Evolutionary conservation across 805 yeast species (phyloP).

Genomic region (Scheffersomyces ergatensis): DNA sequence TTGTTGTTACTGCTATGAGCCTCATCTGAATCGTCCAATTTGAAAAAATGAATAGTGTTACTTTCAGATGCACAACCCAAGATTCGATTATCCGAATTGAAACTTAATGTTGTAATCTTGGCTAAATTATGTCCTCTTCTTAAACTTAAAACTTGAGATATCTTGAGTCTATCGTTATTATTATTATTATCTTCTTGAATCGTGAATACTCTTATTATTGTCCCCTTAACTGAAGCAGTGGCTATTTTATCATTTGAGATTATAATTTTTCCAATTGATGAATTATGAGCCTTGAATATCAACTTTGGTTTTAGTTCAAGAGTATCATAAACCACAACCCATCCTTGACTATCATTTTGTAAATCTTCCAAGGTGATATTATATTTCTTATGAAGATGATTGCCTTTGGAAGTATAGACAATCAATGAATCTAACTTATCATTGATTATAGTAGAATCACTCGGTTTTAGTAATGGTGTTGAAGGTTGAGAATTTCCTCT

Average conservation of each 20-base stretch:
- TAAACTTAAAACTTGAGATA: constrained; percentile 30
- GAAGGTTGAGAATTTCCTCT: constrained; percentile 9
- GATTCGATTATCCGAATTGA: constrained; percentile 29
- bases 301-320: constrained; percentile 27
- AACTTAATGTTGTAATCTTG: constrained; percentile 29
- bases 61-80: constrained; percentile 41
- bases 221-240: constrained; percentile 43
- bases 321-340: constrained; percentile 41
- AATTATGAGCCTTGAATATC: constrained; percentile 39
- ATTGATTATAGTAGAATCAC: constrained; percentile 14
- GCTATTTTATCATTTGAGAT: constrained; percentile 29
- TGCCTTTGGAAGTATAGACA: constrained; percentile 24
- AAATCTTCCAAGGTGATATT: constrained; percentile 24
- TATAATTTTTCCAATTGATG: constrained; percentile 29
- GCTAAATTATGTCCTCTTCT: constrained; percentile 41
- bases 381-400: constrained; percentile 9
- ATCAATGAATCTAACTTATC: constrained; percentile 16
- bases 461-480: constrained; percentile 12
- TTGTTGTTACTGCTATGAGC: constrained; percentile 5
- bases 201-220: constrained; percentile 37
- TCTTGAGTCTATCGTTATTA: constrained; percentile 10
- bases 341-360: constrained; percentile 26
- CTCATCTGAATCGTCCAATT: constrained; percentile 11
- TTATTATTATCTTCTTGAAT: constrained; percentile 8
- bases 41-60: constrained; percentile 41